Evolutionary conservation across 2,329 filamentous ascomycete species (phyloP), one percentile per base, ranked within the genome.

Genomic region (Rhynchosporium secalis): DNA sequence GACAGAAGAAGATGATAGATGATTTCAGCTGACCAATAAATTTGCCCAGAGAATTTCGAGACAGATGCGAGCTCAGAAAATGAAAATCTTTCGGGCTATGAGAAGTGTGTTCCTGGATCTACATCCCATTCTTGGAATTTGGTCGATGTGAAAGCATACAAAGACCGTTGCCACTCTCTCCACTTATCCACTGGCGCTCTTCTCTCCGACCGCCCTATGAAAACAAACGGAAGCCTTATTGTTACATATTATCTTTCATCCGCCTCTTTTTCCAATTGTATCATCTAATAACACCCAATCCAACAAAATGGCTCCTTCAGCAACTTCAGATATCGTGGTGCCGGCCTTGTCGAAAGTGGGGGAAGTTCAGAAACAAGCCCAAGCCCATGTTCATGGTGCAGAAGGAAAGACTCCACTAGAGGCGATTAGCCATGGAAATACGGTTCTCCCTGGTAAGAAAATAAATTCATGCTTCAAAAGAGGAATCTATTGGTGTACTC

Each of bases 391-490:
- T 28, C 69, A 72, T 52, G 70, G 67, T 26, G 69, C 62, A 13
- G 65, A 70, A 64, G 71, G 70, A 36, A 69, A 71, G 63, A 73
- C 72, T 4, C 72, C 72, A 8, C 48, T 74, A 13, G 71, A 73
- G 56, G 72, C 72, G 56, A 74, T 74, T 40, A 73, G 71, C 60
- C 72, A 74, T 66, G 72, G 72, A 1, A 54, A 63, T 33, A 40
- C 73, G 40, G 60, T 73, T 59, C 61, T 64, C 52, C 63, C 70
- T 61, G 70, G 71, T 72, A 64, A 65, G 66, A 33, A 12, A 1
- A 5, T 4, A 4, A 8, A 3, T 36, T 29, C 2, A 28, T n/a
- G 12, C n/a, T 36, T 26, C 9, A 54, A 8, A 8, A 26, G n/a
- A 20, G 12, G 13, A 7, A 52, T 36, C 20, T 20, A 20, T 20